phyloP scores from a whole-genome alignment of 164 flowering plant genomes.

The Stephania yunnanensis region DNA sequence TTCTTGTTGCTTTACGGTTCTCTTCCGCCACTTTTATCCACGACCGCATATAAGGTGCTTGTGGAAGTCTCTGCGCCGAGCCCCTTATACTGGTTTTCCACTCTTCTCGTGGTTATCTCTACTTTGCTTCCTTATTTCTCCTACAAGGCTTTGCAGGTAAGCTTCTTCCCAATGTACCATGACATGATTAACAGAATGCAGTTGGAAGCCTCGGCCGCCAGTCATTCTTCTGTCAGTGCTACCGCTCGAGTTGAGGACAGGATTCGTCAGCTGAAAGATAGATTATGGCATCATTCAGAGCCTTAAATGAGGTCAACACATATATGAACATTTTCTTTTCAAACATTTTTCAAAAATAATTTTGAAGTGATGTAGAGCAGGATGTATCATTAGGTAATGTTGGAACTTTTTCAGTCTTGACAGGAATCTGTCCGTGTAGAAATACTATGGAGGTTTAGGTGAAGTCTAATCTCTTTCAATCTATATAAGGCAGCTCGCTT shows the following conservation, averaged over 20 bases:
- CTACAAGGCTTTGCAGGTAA: constrained; percentile 45
- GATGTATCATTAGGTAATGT: too few species aligned
- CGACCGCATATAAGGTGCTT: constrained; percentile 60
- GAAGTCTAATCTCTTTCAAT: too few species aligned
- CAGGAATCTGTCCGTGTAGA: too few species aligned
- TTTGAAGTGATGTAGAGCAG: not conserved
- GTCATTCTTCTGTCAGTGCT: constrained; percentile 18
- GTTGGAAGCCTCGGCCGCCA: constrained; percentile 24
- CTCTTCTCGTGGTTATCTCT: constrained; percentile 44
- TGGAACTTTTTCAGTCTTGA: too few species aligned
- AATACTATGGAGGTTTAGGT: too few species aligned
- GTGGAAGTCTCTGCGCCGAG: constrained; percentile 64
- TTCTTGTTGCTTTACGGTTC: constrained; percentile 58
- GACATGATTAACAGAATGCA: constrained; percentile 36
- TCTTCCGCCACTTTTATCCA: constrained; percentile 47
- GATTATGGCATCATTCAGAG: constrained; percentile 11
- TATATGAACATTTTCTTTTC: not conserved
- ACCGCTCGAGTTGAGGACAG: constrained; percentile 15
- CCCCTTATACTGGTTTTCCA: constrained; percentile 46
- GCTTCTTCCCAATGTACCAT: constrained; percentile 65
- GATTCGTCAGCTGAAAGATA: constrained; percentile 21
- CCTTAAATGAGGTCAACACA: not conserved
- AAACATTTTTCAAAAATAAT: not conserved
- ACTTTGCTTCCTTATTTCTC: constrained; percentile 49
- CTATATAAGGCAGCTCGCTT: too few species aligned